Evolutionary conservation across 2,329 filamentous ascomycete genomes (phyloP), one percentile per base, ranked within the genome.

Genomic region (Colletotrichum sp.): DNA sequence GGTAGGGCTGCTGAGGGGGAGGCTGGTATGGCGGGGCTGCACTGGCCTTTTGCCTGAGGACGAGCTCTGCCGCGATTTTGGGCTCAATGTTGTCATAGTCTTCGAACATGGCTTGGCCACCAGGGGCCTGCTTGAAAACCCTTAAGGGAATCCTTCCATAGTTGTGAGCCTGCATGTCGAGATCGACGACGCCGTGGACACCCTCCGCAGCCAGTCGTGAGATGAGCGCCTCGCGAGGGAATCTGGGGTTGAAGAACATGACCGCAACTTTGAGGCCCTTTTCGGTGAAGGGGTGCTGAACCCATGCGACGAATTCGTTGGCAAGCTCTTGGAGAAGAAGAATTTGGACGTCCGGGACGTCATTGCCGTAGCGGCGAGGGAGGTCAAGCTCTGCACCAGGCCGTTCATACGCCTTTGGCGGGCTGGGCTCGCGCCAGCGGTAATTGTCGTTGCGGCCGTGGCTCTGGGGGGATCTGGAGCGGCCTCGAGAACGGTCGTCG

Each of bases 331-430:
- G 93, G 60, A 96, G 88, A 7, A 98, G 90, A 32, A 98, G 91
- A 34, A 99, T 92, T 83, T 98, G 96, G 18, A 98, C 94, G 80
- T 99, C 96, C 4, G 96, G 96, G 26, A 98, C 93, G 78, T 97
- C 92, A 73, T 90, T 88, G 6, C 95, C 92, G 74, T 92, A 91
- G 73, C 96, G 90, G 72, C 93, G 91, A 59, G 95, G 95, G 9
- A 98, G 90, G 34, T 94, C 93, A 15, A 96, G 87, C 94, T 92
- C 39, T 88, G 93, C 90, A 72, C 88, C 84, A 63, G 85, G 66
- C 89, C 85, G 36, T 6, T 85, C 83, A 76, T 88, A 86, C 13
- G 71, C 52, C n/a, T 32, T 60, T 9, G 68, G 67, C 0, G 95
- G 95, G 76, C 93, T 95, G 5, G 93, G 92, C 76, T 93, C 96